Evolutionary conservation across 176 grass and related monocot genomes (phyloP).

Genomic region (Raddia distichophylla): DNA sequence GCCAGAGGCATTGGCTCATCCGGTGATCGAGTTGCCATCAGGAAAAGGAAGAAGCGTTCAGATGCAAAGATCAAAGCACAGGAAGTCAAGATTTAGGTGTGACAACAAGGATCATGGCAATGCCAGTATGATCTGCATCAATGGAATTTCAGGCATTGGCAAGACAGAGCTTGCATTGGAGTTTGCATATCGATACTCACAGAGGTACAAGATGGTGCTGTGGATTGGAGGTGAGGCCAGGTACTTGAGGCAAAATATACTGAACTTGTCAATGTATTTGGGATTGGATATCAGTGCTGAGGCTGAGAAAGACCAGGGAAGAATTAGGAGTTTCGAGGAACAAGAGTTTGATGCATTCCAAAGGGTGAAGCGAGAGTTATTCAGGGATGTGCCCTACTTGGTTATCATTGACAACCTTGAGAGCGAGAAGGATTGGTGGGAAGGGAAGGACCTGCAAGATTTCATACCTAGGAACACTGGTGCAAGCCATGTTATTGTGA

Average conservation of each 20-base stretch:
- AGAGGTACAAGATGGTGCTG: slow-evolving; percentile 94
- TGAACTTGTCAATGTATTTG: slow-evolving; percentile 77
- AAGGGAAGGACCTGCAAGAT: slow-evolving; percentile 93
- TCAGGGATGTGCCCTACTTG: slow-evolving; percentile 88
- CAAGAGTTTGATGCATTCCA: slow-evolving; percentile 90
- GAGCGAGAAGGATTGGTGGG: slow-evolving; percentile 95
- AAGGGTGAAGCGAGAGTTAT: slow-evolving; percentile 79
- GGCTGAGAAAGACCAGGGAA: slow-evolving; percentile 82
- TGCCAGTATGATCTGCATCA: slow-evolving; percentile 65
- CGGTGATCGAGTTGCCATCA: slow-evolving; percentile 54
- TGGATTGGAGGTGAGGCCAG: slow-evolving; percentile 90
- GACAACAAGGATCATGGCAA: slow-evolving; percentile 56
- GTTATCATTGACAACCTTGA: slow-evolving; percentile 92
- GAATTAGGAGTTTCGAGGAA: slow-evolving; percentile 85
- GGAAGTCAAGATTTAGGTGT: slow-evolving; percentile 63
- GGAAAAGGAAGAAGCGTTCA: slow-evolving; percentile 67
- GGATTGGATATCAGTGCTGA: slow-evolving; percentile 86
- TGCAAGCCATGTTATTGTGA: slow-evolving; percentile 81
- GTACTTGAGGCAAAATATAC: slow-evolving; percentile 84
- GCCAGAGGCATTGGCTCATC: slow-evolving; percentile 67
- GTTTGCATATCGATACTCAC: slow-evolving; percentile 80
- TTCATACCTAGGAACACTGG: slow-evolving; percentile 89
- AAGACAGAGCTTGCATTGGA: slow-evolving; percentile 91
- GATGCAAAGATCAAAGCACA: slow-evolving; percentile 70
- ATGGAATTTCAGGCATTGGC: slow-evolving; percentile 77